phyloP scores from a whole-genome alignment of 805 yeast genomes.

The Jamesozyma rosinii region DNA sequence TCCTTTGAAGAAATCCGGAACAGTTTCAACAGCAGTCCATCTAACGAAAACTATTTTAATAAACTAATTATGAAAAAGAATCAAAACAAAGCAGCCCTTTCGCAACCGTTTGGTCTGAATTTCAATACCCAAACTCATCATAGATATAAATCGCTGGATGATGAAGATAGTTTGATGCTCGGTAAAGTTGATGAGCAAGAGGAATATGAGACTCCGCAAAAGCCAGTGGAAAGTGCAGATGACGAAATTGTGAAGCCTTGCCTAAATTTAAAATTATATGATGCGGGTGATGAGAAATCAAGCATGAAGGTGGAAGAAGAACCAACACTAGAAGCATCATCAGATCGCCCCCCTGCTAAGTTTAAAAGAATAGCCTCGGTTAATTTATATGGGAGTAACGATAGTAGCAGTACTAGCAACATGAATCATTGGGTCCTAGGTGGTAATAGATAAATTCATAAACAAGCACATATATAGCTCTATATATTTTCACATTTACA shows the following conservation, averaged over 20 bases:
- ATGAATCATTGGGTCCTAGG: constrained; percentile 28
- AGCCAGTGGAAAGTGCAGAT: not conserved
- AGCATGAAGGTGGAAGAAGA: not conserved
- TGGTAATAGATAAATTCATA: constrained; percentile 12
- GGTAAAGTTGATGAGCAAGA: constrained; percentile 9
- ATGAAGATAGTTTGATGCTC: constrained; percentile 27
- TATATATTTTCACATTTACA: not conserved
- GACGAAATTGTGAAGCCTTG: not conserved
- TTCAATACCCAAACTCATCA: constrained; percentile 7
- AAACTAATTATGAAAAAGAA: constrained; percentile 6
- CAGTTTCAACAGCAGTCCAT: constrained; percentile 7
- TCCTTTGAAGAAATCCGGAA: constrained; percentile 25
- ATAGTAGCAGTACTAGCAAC: constrained; percentile 6
- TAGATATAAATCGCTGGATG: constrained; percentile 13
- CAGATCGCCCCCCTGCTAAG: not conserved
- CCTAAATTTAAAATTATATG: constrained; percentile 5
- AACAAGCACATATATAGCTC: not conserved
- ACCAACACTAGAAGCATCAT: not conserved
- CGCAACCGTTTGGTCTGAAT: constrained; percentile 10
- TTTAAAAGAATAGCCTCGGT: constrained; percentile 26
- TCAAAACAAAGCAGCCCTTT: constrained; percentile 10
- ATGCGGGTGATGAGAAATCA: not conserved
- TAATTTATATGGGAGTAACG: constrained; percentile 26
- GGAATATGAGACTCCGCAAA: not conserved
- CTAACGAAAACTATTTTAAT: constrained; percentile 1